These are phyloP conservation scores for Coccomyxa subellipsoidea DNA, from an alignment of 163 green algal species.

Conservation along the genomic window DNA sequence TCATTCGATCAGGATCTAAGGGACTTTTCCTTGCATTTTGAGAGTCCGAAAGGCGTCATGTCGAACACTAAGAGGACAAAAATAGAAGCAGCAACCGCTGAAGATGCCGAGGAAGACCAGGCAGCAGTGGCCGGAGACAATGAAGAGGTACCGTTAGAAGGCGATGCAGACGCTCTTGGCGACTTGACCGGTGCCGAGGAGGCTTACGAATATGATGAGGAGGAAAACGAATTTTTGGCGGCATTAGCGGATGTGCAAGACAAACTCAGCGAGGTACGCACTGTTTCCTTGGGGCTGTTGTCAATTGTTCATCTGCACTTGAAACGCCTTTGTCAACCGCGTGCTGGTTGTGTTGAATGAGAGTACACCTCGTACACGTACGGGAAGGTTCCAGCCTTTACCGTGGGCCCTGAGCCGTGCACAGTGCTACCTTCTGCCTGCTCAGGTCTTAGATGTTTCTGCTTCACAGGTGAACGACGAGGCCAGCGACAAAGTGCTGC, in stretches of 20 bases:
- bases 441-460: background rate
- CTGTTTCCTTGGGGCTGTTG: background rate
- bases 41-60: background rate
- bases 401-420: background rate
- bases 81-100: background rate
- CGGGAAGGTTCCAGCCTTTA: background rate
- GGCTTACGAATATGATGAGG: background rate
- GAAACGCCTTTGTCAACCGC: too few relatives aligned
- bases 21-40: background rate
- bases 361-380: too few relatives aligned
- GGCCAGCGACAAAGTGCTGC: slow-evolving; percentile 61
- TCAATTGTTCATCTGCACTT: background rate
- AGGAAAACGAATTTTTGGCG: background rate
- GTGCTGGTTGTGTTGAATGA: too few relatives aligned
- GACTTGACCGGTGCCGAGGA: background rate
- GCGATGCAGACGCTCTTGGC: background rate
- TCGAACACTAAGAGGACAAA: background rate
- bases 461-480: slow-evolving; percentile 68
- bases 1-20: background rate
- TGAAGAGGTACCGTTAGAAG: background rate
- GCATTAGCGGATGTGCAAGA: background rate
- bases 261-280: background rate
- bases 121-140: background rate
- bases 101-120: background rate
- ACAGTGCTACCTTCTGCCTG: background rate